These are phyloP conservation scores for Ceratobasidium sp. DNA, from an alignment of 1,284 basidiomycete species.

Conservation along the genomic window DNA sequence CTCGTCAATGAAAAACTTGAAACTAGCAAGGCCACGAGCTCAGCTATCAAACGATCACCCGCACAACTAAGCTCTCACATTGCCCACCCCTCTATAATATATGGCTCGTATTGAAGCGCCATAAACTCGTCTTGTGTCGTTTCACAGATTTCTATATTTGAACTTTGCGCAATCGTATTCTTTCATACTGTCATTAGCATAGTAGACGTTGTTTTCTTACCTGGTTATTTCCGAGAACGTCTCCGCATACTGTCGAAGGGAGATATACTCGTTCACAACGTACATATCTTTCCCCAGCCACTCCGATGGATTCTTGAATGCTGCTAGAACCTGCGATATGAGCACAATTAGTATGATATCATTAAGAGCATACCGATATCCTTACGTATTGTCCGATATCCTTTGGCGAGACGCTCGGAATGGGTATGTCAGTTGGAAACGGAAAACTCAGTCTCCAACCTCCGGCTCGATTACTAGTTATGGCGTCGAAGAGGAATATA, in stretches of 20 bases:
- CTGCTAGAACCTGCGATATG: slow-evolving; percentile 5
- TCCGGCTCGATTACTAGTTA: not conserved
- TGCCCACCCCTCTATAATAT: not conserved
- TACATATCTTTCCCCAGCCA: slow-evolving; percentile 10
- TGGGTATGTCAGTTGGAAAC: not conserved
- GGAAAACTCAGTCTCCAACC: slow-evolving; percentile 7
- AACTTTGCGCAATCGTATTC: not conserved
- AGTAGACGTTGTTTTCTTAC: not conserved
- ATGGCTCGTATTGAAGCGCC: slow-evolving; percentile 1
- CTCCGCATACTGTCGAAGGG: slow-evolving; percentile 5
- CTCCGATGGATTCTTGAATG: not conserved
- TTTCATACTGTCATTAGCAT: not conserved
- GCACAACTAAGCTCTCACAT: not conserved
- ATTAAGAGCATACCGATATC: not conserved
- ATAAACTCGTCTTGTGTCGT: slow-evolving; percentile 11
- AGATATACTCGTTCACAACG: slow-evolving; percentile 4
- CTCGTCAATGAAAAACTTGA: slow-evolving; percentile 18
- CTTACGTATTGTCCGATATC: slow-evolving; percentile 5
- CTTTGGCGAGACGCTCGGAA: slow-evolving; percentile 8
- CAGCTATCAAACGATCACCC: too few relatives aligned
- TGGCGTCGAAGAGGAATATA: slow-evolving; percentile 1
- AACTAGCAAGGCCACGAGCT: not conserved
- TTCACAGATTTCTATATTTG: slow-evolving; percentile 3
- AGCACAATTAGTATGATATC: not conserved
- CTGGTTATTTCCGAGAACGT: slow-evolving; percentile 21